Evolutionary conservation across 208 protist genomes (phyloP).

Genomic region (Trypanosomatidae sp.): DNA sequence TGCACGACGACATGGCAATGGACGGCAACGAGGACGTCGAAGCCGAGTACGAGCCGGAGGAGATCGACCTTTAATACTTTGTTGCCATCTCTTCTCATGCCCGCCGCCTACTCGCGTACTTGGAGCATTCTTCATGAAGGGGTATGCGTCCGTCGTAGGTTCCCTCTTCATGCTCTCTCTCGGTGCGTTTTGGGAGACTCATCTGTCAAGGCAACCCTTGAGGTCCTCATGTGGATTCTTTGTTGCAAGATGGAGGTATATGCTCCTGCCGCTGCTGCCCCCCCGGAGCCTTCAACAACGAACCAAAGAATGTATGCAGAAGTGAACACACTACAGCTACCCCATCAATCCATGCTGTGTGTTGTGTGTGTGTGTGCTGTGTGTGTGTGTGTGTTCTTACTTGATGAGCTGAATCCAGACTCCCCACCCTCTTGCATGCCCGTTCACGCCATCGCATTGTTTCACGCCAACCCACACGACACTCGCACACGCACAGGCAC

Average conservation of each 20-base stretch:
- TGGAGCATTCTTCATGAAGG: not conserved
- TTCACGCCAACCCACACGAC: not conserved
- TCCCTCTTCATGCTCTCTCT: not conserved
- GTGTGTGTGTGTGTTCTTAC: not conserved
- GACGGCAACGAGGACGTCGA: constrained; percentile 23
- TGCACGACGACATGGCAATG: constrained; percentile 14
- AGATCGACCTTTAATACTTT: constrained; percentile 66
- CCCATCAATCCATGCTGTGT: not conserved
- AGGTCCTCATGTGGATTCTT: not conserved
- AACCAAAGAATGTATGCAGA: not conserved
- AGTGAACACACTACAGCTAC: not conserved
- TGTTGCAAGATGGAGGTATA: not conserved
- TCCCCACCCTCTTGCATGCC: not conserved
- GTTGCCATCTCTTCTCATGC: not conserved
- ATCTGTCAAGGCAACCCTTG: not conserved
- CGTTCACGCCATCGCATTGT: not conserved
- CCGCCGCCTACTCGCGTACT: not conserved
- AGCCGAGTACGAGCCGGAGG: constrained; percentile 76
- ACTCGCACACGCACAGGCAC: not conserved
- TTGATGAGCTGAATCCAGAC: not conserved
- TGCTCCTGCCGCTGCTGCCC: not conserved
- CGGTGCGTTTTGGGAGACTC: not conserved
- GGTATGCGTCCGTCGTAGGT: not conserved
- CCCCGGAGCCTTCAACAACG: not conserved
- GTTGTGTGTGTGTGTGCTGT: not conserved